Evolutionary conservation across 2,329 filamentous ascomycete species (phyloP), one percentile per base, ranked within the genome.

Genomic region (Macroventuria anomochaeta): DNA sequence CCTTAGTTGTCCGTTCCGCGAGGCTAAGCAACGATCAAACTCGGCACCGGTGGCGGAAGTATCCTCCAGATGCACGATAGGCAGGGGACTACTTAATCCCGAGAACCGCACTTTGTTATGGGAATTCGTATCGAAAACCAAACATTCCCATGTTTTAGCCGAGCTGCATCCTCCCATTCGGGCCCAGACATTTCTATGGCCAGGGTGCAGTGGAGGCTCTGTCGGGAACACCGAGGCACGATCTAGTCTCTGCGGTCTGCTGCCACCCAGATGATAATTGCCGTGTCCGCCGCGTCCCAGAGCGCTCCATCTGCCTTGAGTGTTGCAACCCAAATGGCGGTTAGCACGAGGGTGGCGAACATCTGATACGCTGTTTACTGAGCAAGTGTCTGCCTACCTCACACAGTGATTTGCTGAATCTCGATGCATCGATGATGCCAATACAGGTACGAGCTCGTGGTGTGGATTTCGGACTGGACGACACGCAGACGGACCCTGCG

Each of bases 111-210:
- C 25, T 42, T 31, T 25, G 17, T 39, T 51, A 47, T 51, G 46
- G 53, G 37, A 43, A 55, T 51, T 51, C 46, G 46, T 18, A 51
- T 47, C 53, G 53, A 55, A 11, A 46, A 42, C 10, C 13, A 21
- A 25, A 31, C 18, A 51, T 29, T 55, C 25, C 53, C 53, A 55
- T 55, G 37, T 37, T 44, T 44, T 40, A 43, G 18, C 44, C 44
- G 44, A 54, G 33, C 23, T 11, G 20, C 5, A 18, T 21, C 26
- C 15, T 21, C 11, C 13, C 28, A n/a, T 21, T 17, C 18, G 34
- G 40, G 28, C 28, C 50, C 38, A 48, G 43, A 34, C 33, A 25
- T n/a, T 17, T 38, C 26, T 18, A 29, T 32, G 2, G 13, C 41
- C 33, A 36, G 28, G 20, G 17, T 37, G 32, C 28, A 15, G 40